Conservation (phyloP, 176 grass and related monocot species). For the Eremochloa ophiuroides region DNA sequence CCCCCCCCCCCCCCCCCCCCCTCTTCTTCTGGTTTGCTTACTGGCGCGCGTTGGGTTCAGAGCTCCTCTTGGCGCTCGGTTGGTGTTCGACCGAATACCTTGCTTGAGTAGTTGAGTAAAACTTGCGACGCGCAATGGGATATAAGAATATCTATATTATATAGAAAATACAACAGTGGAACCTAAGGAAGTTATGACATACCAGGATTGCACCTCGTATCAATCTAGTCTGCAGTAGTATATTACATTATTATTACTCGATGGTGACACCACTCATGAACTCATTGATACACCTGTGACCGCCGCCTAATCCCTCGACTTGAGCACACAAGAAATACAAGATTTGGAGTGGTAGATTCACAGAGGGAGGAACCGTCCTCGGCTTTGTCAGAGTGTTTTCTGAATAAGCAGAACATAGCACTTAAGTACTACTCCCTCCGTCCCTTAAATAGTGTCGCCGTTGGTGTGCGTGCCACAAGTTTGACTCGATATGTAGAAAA, state of each 20-base stretch:
- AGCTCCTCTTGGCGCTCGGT: not conserved
- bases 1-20: not conserved
- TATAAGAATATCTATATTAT: not conserved
- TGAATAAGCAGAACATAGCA: not conserved
- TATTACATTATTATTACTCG: not conserved
- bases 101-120: not conserved
- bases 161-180: not conserved
- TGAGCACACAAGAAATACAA: not conserved
- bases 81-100: constrained; percentile 26
- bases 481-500: no score
- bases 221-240: not conserved
- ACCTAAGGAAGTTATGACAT: not conserved
- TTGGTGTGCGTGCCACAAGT: no score
- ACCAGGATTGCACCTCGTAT: not conserved
- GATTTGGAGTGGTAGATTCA: not conserved
- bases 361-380: not conserved
- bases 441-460: no score
- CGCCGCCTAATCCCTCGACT: not conserved
- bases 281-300: not conserved
- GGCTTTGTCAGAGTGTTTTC: not conserved
- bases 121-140: not conserved
- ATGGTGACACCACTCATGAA: not conserved
- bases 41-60: not conserved
- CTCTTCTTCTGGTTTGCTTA: not conserved
- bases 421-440: not conserved